Percentiles rank a stretch among this genome's conserved stretches.
phyloP scores from a whole-genome alignment of 805 yeast genomes.

The Candida peoriensis region DNA sequence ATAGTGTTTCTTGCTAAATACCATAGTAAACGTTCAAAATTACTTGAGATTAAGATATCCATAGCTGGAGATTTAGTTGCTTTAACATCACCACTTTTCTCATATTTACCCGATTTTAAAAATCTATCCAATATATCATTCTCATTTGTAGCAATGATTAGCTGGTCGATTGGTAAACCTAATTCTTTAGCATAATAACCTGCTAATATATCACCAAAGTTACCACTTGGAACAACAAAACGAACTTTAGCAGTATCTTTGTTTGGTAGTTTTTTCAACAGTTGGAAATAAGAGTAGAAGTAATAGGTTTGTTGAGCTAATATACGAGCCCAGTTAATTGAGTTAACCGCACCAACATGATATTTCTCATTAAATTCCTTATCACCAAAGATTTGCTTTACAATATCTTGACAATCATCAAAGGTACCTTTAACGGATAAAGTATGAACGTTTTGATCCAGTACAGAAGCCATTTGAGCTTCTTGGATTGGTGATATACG shows the following conservation, averaged over 20 bases:
- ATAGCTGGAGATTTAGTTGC: conserved; percentile 96
- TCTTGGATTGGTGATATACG: conserved; percentile 97
- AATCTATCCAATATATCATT: conserved; percentile 94
- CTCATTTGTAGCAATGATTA: conserved; percentile 92
- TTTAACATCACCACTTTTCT: conserved; percentile 69
- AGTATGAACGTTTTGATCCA: conserved; percentile 90
- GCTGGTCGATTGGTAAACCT: conserved; percentile 87
- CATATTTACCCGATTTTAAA: conserved; percentile 79
- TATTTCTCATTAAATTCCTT: conserved; percentile 78
- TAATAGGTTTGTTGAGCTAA: conserved; percentile 97
- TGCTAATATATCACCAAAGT: conserved; percentile 96
- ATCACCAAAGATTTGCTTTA: conserved; percentile 90
- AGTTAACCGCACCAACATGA: conserved; percentile 96
- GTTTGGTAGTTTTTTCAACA: conserved; percentile 36
- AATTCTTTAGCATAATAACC: conserved; percentile 91
- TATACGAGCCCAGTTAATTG: conserved; percentile 98
- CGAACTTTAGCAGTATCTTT: conserved; percentile 51
- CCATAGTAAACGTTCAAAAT: conserved; percentile 96
- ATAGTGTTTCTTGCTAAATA: conserved; percentile 74
- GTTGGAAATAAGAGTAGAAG: conserved; percentile 84
- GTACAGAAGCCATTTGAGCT: conserved; percentile 96
- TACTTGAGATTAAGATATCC: conserved; percentile 94
- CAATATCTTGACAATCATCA: conserved; percentile 97
- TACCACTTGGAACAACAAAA: conserved; percentile 95
- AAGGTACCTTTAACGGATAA: conserved; percentile 93